A percentile compares a stretch with the other conserved stretches of the same genome.
These are phyloP conservation scores for Suhomyces vadensis DNA, from an alignment of 805 yeast species.

Conservation along the genomic window DNA sequence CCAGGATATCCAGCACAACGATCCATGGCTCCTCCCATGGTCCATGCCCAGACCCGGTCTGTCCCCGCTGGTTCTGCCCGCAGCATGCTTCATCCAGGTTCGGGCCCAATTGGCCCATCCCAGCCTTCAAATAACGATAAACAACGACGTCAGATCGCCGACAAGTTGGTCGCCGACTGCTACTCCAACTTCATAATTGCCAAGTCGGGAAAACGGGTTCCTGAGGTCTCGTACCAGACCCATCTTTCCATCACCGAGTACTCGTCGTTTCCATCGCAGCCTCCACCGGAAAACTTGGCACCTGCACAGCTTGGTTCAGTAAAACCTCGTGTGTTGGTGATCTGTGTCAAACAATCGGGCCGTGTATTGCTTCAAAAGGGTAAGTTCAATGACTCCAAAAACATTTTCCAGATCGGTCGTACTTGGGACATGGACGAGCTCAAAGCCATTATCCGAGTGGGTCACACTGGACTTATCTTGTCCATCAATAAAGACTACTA, in stretches of 20 bases:
- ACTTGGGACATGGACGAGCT: slow-evolving; percentile 86
- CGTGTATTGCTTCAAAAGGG: slow-evolving; percentile 80
- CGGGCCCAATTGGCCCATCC: not conserved
- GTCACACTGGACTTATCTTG: slow-evolving; percentile 57
- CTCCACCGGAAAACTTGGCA: slow-evolving; percentile 64
- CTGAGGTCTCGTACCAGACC: slow-evolving; percentile 57
- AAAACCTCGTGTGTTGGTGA: slow-evolving; percentile 61
- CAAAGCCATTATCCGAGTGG: slow-evolving; percentile 50
- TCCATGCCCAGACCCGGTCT: not conserved
- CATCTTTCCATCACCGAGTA: slow-evolving; percentile 78
- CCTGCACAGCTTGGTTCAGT: slow-evolving; percentile 31
- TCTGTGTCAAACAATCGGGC: slow-evolving; percentile 66
- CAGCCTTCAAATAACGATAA: not conserved
- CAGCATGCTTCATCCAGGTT: not conserved
- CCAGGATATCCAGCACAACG: slow-evolving; percentile 4
- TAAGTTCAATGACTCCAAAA: slow-evolving; percentile 66
- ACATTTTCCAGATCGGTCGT: slow-evolving; percentile 83
- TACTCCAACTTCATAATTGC: slow-evolving; percentile 33
- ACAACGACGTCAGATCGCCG: slow-evolving; percentile 19
- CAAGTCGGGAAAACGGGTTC: slow-evolving; percentile 21
- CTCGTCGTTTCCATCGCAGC: slow-evolving; percentile 61
- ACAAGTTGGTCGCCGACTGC: slow-evolving; percentile 39
- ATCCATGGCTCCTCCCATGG: not conserved
- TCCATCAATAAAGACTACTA: slow-evolving; percentile 75
- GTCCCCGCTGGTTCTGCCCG: not conserved